Evolutionary conservation across 2,329 filamentous ascomycete genomes (phyloP), one percentile per base, ranked within the genome.

Genomic region (Sporothrix schenckii): DNA sequence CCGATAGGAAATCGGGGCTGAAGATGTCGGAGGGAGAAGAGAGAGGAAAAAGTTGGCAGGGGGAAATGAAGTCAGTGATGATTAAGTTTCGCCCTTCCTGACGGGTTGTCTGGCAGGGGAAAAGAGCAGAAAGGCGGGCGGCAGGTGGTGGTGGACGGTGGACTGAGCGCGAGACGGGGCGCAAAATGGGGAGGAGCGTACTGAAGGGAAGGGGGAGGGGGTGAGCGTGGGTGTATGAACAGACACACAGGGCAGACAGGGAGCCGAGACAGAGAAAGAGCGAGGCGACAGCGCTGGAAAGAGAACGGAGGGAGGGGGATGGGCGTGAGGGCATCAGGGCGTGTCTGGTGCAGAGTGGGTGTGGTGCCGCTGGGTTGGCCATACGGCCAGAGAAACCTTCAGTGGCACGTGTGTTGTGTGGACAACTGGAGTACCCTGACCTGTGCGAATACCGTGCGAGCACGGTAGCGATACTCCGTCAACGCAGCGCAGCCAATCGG

Each of bases 41-140:
- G 27, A 53, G 65, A 66, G 56, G 58, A 52, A 70, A 70, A 70
- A 65, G 69, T 68, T 56, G 69, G 65, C 56, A 71, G 53, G 53
- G 56, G 69, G 53, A 54, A 63, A 54, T 68, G 69, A 69, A 65
- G 61, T 66, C 68, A 65, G 70, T 70, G 72, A 73, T 73, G 71
- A 72, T 72, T 72, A 71, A 73, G 72, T 70, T 66, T 69, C 53
- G 68, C 69, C 56, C 41, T 69, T 68, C 53, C 53, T 65, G 39
- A 53, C 52, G 30, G 70, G 10, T 34, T 24, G 19, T 49, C 21
- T 49, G 41, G 60, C 21, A 34, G 44, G 58, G 60, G 34, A 44
- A 34, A 65, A 21, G 24, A 50, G 44, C 21, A 49, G 53, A 50
- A 53, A 65, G 65, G 60, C 58, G 60, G 54, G 60, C 58, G 66